Evolutionary conservation across 345 rosid species (phyloP), one percentile per base, ranked within the genome.

Genomic region (Abelmoschus esculentus): DNA sequence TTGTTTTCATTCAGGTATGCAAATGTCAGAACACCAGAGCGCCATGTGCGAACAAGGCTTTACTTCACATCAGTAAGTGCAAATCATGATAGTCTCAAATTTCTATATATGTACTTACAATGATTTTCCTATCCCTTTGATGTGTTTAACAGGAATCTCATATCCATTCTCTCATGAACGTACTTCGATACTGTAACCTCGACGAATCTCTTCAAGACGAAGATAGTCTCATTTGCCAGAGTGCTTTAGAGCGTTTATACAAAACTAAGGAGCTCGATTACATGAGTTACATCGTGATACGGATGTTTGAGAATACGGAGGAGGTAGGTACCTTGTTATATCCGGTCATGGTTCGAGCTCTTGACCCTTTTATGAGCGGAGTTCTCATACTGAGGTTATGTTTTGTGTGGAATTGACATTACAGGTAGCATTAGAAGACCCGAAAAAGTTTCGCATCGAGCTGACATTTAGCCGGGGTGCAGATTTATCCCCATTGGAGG

Each of bases 381-480:
- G 32, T 65, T 65, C 32, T 62, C 10, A 4, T 46, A 28, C 31
- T 19, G 52, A 40, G 31, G 61, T 53, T 68, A 15, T 0, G 5
- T 42, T 64, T 6, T 6, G 10, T 22, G 14, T 6, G 54, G 36
- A 22, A 26, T 65, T 54, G 71, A 13, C 70, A 75, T 31, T 71
- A 62, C 89, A 93, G 98, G 87, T 89, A 28, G 59, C 89, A 60
- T 75, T 95, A 69, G 97, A 95, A 76, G 96, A 92, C 69, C 96
- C 99, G 2, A 81, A 83, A 81, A 83, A 96, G 79, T 95, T 83
- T 79, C 90, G 98, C 22, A 73, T 90, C 17, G 99, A 95, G 75
- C 80, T 95, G 81, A 90, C 98, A 53, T 86, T 86, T 81, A 95
- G 98, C 76, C 98, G 97, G 19, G 97, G 99, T 54, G 99, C 99